These are phyloP conservation scores for Xylaria venustula DNA, from an alignment of 495 filamentous ascomycete species.

Conservation along the genomic window DNA sequence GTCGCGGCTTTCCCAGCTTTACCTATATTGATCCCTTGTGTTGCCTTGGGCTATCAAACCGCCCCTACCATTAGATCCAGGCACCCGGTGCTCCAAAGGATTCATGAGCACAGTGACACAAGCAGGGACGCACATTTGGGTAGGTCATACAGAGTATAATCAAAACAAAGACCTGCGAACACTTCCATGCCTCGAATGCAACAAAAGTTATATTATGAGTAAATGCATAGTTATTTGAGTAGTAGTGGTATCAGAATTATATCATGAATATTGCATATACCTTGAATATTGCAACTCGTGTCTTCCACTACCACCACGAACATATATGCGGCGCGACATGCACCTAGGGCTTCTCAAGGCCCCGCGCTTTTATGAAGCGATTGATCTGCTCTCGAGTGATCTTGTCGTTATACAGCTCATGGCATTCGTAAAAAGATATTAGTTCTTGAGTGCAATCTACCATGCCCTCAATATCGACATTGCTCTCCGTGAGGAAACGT, in stretches of 20 bases:
- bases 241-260: too few species aligned
- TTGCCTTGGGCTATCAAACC: background rate
- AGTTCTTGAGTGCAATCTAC: constrained; percentile 94
- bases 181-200: too few species aligned
- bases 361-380: constrained; percentile 78
- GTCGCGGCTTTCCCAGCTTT: background rate
- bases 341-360: constrained; percentile 52
- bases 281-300: too few species aligned
- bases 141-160: too few species aligned
- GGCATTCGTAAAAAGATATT: constrained; percentile 89
- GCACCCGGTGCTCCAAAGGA: background rate
- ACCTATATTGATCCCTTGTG: background rate
- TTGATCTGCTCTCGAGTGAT: constrained; percentile 61
- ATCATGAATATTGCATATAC: too few species aligned
- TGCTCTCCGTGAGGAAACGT: constrained; percentile 87
- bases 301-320: too few species aligned
- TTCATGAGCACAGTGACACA: background rate
- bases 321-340: too few species aligned
- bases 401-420: constrained; percentile 89
- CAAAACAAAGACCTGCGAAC: too few species aligned
- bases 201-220: too few species aligned
- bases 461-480: constrained; percentile 86
- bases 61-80: background rate
- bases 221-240: too few species aligned
- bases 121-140: background rate